Conservation (phyloP, 2,329 filamentous ascomycete species). For the Paracoccidioides brasiliensis region DNA sequence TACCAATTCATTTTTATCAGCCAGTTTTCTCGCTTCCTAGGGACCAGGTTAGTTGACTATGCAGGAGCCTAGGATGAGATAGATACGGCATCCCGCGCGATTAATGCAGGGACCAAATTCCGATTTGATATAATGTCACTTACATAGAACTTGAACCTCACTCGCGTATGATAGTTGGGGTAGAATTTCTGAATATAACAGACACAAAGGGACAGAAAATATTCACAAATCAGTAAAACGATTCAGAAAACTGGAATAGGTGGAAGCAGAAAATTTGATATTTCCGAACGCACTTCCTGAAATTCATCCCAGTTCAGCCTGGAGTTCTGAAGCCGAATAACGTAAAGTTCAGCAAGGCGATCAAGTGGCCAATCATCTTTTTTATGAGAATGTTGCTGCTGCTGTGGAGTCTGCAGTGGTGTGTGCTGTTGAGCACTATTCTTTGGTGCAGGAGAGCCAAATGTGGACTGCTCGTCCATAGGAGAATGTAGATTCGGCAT, state of each 20-base stretch:
- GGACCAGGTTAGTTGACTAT: neutral
- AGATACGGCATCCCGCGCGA: neutral
- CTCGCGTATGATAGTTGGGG: neutral
- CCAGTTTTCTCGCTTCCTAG: neutral
- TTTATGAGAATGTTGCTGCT: neutral
- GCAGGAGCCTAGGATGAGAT: neutral
- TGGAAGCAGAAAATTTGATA: too few species aligned
- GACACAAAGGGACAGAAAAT: neutral
- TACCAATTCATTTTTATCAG: neutral
- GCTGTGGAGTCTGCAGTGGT: neutral
- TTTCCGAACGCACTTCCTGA: neutral
- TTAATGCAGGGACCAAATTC: neutral
- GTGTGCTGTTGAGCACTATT: neutral
- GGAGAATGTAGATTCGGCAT: neutral
- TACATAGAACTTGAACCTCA: conserved; percentile 1
- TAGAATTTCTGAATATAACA: neutral
- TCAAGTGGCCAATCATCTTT: neutral
- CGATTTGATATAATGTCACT: neutral
- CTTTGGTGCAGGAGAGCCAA: neutral
- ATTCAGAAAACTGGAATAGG: too few species aligned
- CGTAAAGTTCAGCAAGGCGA: neutral
- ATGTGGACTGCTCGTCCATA: neutral
- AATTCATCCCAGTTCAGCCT: conserved; percentile 1
- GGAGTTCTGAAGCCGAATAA: neutral
- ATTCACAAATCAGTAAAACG: neutral